Base-by-base conservation (phyloP, 441 rosid species). In the Adansonia rubrostipa region DNA sequence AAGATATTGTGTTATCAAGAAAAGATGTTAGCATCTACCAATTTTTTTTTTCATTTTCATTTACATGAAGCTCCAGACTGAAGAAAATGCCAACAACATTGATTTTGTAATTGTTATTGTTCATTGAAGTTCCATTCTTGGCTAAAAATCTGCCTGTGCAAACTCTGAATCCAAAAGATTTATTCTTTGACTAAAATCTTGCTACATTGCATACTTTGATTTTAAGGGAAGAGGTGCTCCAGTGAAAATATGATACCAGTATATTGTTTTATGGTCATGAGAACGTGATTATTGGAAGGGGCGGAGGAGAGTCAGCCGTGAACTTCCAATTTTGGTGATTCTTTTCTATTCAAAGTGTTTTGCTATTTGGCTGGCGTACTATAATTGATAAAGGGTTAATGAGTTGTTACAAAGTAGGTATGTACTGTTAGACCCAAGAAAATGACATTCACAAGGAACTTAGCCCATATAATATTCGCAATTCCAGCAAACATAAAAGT, bases 401-500 rank as follows among this genome's bases (percentile, higher is more conserved):
- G 71, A 44, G 71, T 42, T 42, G 53, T 44, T 19, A 24, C n/a
- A 24, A 61, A 24, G 66, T 61, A 1, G 65, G 66, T 15, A 24
- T 3, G 9, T 11, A 61, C 66, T 11, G n/a, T 61, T 10, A 24
- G n/a, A 6, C 9, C 0, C 6, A 63, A 9, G 68, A 13, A 13
- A 45, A 4, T 33, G 45, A 63, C 45, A 63, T 24, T 28, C 9
- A 28, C 67, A 62, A 9, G 40, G 36, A 61, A 62, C n/a, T 11
- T 24, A 3, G 42, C 42, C 66, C 40, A 1, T 13, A 11, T 10
- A 61, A 24, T 11, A 1, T 24, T 4, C 28, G 7, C 42, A 61
- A 61, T 61, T 61, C 36, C 10, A 22, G 65, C 65, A 22, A 61
- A 62, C 22, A 14, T 4, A 8, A 92, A 92, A 82, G 90, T 95